Percentiles rank a stretch among this genome's conserved stretches.
These are phyloP conservation scores for Porphyrellus sp. DNA, from an alignment of 1,284 basidiomycete species.

Conservation along the genomic window DNA sequence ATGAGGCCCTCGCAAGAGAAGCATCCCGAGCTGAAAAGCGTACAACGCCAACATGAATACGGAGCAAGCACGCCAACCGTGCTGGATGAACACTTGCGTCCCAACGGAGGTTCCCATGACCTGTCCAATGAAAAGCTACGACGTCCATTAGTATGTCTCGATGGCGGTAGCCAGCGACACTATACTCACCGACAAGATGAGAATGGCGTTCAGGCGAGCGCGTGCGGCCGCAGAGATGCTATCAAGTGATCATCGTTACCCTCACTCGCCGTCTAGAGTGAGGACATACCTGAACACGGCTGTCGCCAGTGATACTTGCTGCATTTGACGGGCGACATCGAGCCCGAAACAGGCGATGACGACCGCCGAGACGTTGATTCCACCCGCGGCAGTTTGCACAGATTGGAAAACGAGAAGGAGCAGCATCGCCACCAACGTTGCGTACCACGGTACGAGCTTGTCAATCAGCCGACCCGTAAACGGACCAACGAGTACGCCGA, in stretches of 20 bases:
- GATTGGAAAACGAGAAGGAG: slow-evolving; percentile 44
- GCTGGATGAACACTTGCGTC: slow-evolving; percentile 53
- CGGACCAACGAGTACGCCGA: slow-evolving; percentile 63
- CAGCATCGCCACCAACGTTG: slow-evolving; percentile 49
- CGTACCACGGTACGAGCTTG: slow-evolving; percentile 63
- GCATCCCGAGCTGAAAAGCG: slow-evolving; percentile 43
- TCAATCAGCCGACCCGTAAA: slow-evolving; percentile 62
- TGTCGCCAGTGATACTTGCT: slow-evolving; percentile 39
- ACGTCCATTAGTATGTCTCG: neutral
- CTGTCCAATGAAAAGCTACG: slow-evolving; percentile 55
- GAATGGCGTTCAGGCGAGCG: slow-evolving; percentile 61
- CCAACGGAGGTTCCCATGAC: slow-evolving; percentile 65
- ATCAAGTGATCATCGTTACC: neutral
- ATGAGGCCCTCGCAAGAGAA: slow-evolving; percentile 55
- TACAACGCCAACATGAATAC: slow-evolving; percentile 51
- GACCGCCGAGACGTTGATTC: slow-evolving; percentile 57
- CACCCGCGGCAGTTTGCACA: slow-evolving; percentile 57
- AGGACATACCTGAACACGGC: slow-evolving; percentile 37
- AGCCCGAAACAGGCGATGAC: slow-evolving; percentile 44
- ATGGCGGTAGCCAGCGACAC: neutral
- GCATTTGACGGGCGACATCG: slow-evolving; percentile 45
- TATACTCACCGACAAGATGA: slow-evolving; percentile 52
- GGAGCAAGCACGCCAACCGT: slow-evolving; percentile 60
- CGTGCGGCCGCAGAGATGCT: slow-evolving; percentile 56
- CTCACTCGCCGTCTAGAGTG: neutral